These are phyloP conservation scores for Luffa acutangula DNA, from an alignment of 306 rosid species.

Conservation along the genomic window DNA sequence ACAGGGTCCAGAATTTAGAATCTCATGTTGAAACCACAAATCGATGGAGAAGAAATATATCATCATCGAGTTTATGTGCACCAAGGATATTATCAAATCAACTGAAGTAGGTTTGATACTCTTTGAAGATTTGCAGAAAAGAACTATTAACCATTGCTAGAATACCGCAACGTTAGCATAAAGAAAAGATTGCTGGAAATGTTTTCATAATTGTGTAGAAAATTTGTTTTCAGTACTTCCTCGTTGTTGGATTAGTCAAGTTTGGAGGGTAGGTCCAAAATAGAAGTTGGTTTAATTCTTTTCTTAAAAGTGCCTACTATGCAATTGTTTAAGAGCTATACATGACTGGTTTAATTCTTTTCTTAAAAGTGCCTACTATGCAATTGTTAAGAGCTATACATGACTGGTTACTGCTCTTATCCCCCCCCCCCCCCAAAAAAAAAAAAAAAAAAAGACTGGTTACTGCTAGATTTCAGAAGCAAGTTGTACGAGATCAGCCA, in stretches of 20 bases:
- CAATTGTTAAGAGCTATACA: not conserved
- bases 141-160: not conserved
- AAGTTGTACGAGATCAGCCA: not conserved
- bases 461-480: not conserved
- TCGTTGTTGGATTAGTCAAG: not conserved
- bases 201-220: not conserved
- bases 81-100: not conserved
- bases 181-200: not conserved
- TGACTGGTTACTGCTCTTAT: no score
- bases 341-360: not conserved
- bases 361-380: not conserved
- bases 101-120: not conserved
- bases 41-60: not conserved
- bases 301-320: not conserved
- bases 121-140: not conserved
- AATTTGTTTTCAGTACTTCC: not conserved
- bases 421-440: no score
- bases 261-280: not conserved
- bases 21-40: not conserved
- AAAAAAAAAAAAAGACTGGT: not conserved
- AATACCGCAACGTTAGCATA: not conserved
- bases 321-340: not conserved
- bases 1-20: not conserved
- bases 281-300: not conserved
- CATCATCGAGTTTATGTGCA: not conserved